phyloP scores from a whole-genome alignment of 2,329 filamentous ascomycete genomes.

The Fusarium chaquense region DNA sequence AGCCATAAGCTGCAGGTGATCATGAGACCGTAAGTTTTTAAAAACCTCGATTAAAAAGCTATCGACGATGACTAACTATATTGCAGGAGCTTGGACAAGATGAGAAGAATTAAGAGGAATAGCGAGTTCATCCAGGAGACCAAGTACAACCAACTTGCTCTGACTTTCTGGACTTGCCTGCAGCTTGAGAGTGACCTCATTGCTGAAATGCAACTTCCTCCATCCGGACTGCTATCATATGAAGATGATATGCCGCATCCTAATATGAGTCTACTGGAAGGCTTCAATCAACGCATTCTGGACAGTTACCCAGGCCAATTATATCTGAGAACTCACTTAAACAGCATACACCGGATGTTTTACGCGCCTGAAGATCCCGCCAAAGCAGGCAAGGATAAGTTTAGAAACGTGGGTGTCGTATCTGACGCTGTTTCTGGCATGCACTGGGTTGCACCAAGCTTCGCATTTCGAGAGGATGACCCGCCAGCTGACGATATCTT shows the following conservation, averaged over 20 bases:
- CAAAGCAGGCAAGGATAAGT: conserved; percentile 54
- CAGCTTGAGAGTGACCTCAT: conserved; percentile 96
- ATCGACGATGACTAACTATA: neutral
- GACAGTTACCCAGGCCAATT: conserved; percentile 73
- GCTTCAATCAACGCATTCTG: conserved; percentile 62
- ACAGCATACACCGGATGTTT: conserved; percentile 70
- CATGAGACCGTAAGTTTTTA: conserved; percentile 73
- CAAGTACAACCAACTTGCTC: conserved; percentile 71
- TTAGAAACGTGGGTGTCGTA: conserved; percentile 61
- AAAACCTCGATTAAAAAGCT: neutral
- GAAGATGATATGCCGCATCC: conserved; percentile 76
- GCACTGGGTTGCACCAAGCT: conserved; percentile 62
- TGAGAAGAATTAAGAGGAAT: conserved; percentile 57
- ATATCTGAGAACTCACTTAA: conserved; percentile 73
- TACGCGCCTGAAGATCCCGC: conserved; percentile 60
- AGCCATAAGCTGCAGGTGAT: conserved; percentile 75
- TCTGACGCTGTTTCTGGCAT: conserved; percentile 58
- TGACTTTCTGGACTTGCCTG: conserved; percentile 93
- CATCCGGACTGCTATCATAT: conserved; percentile 70
- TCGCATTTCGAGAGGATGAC: conserved; percentile 74
- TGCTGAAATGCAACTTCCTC: conserved; percentile 79
- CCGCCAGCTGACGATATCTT: conserved; percentile 81
- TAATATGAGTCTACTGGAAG: conserved; percentile 61
- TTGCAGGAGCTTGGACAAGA: conserved; percentile 62
- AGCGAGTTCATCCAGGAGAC: conserved; percentile 57